Base-by-base conservation (phyloP, 1,139 yeast genomes). In the Yamadazyma jaroonii region DNA sequence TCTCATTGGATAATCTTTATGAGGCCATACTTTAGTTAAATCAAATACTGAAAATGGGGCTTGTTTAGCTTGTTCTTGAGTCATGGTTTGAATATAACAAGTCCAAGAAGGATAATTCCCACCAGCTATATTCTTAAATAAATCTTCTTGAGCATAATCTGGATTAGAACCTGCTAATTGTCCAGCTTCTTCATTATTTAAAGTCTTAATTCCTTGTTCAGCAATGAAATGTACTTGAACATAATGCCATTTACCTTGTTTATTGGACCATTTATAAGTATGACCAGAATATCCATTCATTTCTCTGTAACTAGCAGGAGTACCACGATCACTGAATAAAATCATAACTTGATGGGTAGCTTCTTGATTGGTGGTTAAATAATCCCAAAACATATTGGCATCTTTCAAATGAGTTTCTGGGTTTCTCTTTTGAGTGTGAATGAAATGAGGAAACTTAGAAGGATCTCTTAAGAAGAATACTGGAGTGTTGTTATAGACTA, bases 401-500 rank as follows among this genome's bases (percentile, higher is more conserved):
- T 87, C 95, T 56, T 84, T 84, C 61, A 84, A 69, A 62, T 85
- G 84, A 35, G 94, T 85, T 64, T 84, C 79, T 34, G 95, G 95
- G 66, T 84, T 79, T 60, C 86, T 64, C 74, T 81, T 81, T 60
- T 81, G 87, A 26, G 95, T 84, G 72, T 87, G 95, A 57, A 87
- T 86, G 59, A 87, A 86, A 62, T 82, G 82, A 36, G 95, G 95
- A 72, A 87, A 87, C 72, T 87, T 85, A 42, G 84, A 72, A 44
- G 95, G 95, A 64, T 87, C 92, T 59, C 95, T 78, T 49, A 87
- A 72, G 67, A 87, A 87, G 64, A 87, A 87, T 40, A 87, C 77
- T 23, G 96, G 96, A 31, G 95, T 87, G 72, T 87, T 87, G 74
- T 86, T 87, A 73, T 81, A 84, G 28, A 87, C 96, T 72, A 85